Evolutionary conservation across 768 basidiomycete species (phyloP).

Genomic region (Lactifluus volemus): DNA sequence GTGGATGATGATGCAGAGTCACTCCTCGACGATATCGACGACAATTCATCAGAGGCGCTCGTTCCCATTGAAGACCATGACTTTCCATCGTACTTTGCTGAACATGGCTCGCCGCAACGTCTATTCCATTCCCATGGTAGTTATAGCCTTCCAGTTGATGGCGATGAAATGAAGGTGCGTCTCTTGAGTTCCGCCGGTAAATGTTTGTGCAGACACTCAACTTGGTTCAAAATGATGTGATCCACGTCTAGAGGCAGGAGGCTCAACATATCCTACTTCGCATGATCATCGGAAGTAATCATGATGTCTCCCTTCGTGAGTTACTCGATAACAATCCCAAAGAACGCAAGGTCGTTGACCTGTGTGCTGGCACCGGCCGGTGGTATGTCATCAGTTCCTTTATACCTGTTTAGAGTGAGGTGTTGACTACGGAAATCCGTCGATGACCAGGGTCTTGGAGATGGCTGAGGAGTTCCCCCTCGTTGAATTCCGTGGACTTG

Average conservation of each 20-base stretch:
- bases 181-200: slow-evolving; percentile 10
- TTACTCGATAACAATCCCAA: slow-evolving; percentile 37
- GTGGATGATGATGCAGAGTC: background rate
- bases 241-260: slow-evolving; percentile 3
- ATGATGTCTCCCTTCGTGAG: slow-evolving; percentile 50
- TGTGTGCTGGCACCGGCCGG: slow-evolving; percentile 68
- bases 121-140: slow-evolving; percentile 60
- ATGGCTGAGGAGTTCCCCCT: slow-evolving; percentile 60
- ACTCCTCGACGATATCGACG: slow-evolving; percentile 27
- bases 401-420: too few relatives aligned
- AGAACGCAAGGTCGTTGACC: slow-evolving; percentile 50
- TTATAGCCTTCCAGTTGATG: slow-evolving; percentile 69
- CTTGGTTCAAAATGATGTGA: background rate
- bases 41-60: slow-evolving; percentile 34
- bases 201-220: background rate
- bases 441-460: slow-evolving; percentile 51
- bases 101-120: slow-evolving; percentile 38
- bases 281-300: slow-evolving; percentile 46
- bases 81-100: slow-evolving; percentile 51
- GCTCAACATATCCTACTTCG: slow-evolving; percentile 21
- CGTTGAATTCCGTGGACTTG: slow-evolving; percentile 59
- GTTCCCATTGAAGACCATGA: slow-evolving; percentile 44
- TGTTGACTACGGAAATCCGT: too few relatives aligned
- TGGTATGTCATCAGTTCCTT: slow-evolving; percentile 40
- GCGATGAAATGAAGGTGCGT: slow-evolving; percentile 56